A percentile compares a stretch with the other conserved stretches of the same genome.
These are phyloP conservation scores for Kalmusia sp. DNA, from an alignment of 2,329 filamentous ascomycete genomes.

Conservation along the genomic window DNA sequence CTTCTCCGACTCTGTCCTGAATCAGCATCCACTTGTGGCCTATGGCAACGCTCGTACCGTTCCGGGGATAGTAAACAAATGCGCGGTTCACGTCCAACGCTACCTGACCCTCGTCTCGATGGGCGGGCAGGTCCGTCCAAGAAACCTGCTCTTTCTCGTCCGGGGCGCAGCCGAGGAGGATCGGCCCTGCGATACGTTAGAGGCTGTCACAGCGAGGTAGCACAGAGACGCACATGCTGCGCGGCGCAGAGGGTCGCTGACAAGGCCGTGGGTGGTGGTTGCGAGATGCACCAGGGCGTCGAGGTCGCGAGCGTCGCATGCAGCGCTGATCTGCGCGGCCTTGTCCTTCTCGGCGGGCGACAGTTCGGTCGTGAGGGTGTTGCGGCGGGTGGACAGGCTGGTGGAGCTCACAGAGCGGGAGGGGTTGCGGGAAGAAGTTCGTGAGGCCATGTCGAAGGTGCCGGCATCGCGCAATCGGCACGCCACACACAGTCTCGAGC, in stretches of 20 bases:
- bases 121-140: constrained; percentile 73
- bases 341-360: constrained; percentile 36
- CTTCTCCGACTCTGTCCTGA: constrained; percentile 70
- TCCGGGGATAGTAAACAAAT: constrained; percentile 91
- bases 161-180: constrained; percentile 55
- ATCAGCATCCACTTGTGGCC: constrained; percentile 14
- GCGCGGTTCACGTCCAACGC: constrained; percentile 90
- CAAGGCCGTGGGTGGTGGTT: constrained; percentile 52
- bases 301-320: constrained; percentile 51
- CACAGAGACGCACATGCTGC: constrained; percentile 71
- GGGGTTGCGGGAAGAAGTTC: constrained; percentile 30
- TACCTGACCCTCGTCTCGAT: constrained; percentile 90
- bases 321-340: constrained; percentile 45
- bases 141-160: constrained; percentile 28
- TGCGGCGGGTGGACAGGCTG: constrained; percentile 27
- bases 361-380: constrained; percentile 21
- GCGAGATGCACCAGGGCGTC: constrained; percentile 51
- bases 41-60: constrained; percentile 61
- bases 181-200: constrained; percentile 63
- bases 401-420: constrained; percentile 39
- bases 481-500: not conserved
- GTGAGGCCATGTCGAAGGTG: constrained; percentile 33
- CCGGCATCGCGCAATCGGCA: constrained; percentile 25
- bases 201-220: constrained; percentile 7
- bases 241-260: constrained; percentile 66